A percentile compares a stretch with the other conserved stretches of the same genome.
Evolutionary conservation across 2,329 filamentous ascomycete genomes (phyloP).

Genomic region (Didymellaceae sp.): DNA sequence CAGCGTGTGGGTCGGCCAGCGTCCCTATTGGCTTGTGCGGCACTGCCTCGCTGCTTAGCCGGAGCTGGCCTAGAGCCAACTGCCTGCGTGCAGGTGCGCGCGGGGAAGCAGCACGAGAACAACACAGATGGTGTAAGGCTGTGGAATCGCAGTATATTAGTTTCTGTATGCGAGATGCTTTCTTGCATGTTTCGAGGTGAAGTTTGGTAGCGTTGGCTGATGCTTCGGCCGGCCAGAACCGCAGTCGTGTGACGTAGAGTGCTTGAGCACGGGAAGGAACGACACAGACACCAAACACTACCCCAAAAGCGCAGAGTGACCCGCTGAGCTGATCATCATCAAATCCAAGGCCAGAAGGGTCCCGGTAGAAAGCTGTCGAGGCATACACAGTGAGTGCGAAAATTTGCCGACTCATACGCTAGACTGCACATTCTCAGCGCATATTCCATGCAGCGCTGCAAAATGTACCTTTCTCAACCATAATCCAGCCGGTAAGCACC

Average conservation of each 20-base stretch:
- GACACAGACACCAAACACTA: neutral
- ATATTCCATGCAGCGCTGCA: too few species aligned
- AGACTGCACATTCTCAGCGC: too few species aligned
- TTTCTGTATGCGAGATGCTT: neutral
- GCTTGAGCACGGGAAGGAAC: neutral
- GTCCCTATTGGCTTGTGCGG: slow-evolving; percentile 16
- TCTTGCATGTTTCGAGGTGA: too few species aligned
- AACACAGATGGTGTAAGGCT: neutral
- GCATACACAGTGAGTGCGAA: neutral
- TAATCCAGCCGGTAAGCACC: too few species aligned
- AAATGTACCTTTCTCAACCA: too few species aligned
- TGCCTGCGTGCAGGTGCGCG: slow-evolving; percentile 3
- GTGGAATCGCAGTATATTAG: neutral
- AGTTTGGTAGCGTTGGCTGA: slow-evolving; percentile 7
- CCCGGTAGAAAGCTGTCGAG: too few species aligned
- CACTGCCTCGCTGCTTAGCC: slow-evolving; percentile 14
- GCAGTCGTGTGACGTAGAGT: neutral
- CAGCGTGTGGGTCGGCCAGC: slow-evolving; percentile 11
- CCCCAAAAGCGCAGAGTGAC: neutral
- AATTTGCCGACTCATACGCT: slow-evolving; percentile 2
- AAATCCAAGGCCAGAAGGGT: too few species aligned
- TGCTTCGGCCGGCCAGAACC: slow-evolving; percentile 4
- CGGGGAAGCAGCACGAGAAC: neutral
- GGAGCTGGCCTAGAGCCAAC: slow-evolving; percentile 9
- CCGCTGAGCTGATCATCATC: neutral